Base-by-base conservation (phyloP, 2,329 filamentous ascomycete genomes). In the Cladosporium sp. region DNA sequence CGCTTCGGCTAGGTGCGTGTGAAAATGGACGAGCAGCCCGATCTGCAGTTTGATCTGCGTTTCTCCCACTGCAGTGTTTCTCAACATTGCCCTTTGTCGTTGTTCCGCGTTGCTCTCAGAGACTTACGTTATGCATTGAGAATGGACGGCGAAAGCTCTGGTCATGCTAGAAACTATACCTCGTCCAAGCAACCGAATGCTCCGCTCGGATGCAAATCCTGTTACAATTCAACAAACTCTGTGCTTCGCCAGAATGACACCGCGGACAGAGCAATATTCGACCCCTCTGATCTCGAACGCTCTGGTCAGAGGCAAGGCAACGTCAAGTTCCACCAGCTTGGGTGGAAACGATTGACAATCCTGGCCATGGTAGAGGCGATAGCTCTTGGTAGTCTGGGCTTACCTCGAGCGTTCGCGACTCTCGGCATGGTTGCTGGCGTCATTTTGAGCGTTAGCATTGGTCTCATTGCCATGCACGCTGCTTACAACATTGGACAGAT, bases 361-460 rank as follows among this genome's bases (percentile, higher is more conserved):
- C 40, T 50, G 5, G 48, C 48, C 5, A 50, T 50, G 48, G 48
- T 50, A 4, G 48, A 50, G 16, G 48, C 48, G 6, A 50, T 50
- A 16, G 48, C 48, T 2, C 40, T 50, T 4, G 48, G 48, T 35
- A 50, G 48, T 16, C 48, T 50, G 11, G 48, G 48, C 43, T 33
- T 50, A 11, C 48, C 48, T 11, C 28, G 38, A 50, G 48, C 48
- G 6, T 50, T 50, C 18, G 48, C 48, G 9, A 50, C 48, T 9
- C 18, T 50, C n/a, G 48, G 48, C 40, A 50, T 50, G 40, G 40
- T 50, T 4, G 48, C 48, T 4, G 48, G 48, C 18, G 40, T 50
- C n/a, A 9, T 50, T 33, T n/a, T 50, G 14, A 50, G 48, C 40
- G 37, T 50, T 13, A 38, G 48, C 40, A 50, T 50, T 18, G 48